phyloP scores from a whole-genome alignment of 2,329 filamentous ascomycete genomes.

The Verticillium isaacii region DNA sequence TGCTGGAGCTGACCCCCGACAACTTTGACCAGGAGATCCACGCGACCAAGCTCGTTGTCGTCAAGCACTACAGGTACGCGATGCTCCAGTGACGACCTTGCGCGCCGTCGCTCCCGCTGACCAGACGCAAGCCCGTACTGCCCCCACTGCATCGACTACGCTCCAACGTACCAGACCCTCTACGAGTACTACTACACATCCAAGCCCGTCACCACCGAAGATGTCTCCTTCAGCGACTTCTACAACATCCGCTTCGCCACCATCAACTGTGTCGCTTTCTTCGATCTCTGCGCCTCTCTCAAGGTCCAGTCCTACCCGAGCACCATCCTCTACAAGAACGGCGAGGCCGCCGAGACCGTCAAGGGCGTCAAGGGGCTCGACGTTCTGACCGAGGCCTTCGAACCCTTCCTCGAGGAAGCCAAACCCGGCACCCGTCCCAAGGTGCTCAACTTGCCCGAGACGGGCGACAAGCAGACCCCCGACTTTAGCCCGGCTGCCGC shows the following conservation, averaged over 20 bases:
- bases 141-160: slow-evolving; percentile 72
- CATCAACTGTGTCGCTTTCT: slow-evolving; percentile 80
- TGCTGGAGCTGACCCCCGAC: slow-evolving; percentile 54
- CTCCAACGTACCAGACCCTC: slow-evolving; percentile 82
- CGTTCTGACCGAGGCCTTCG: slow-evolving; percentile 64
- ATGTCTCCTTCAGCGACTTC: slow-evolving; percentile 66
- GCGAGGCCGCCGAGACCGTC: slow-evolving; percentile 58
- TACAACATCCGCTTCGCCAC: slow-evolving; percentile 88
- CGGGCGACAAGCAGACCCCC: slow-evolving; percentile 53
- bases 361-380: slow-evolving; percentile 65
- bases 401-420: slow-evolving; percentile 69
- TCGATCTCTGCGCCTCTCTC: slow-evolving; percentile 69
- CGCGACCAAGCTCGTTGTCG: slow-evolving; percentile 45
- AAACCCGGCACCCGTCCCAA: slow-evolving; percentile 76
- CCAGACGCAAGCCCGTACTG: slow-evolving; percentile 46
- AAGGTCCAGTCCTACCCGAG: slow-evolving; percentile 69
- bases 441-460: slow-evolving; percentile 63
- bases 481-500: slow-evolving; percentile 17
- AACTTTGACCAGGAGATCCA: slow-evolving; percentile 54
- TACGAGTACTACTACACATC: slow-evolving; percentile 96
- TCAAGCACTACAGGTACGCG: slow-evolving; percentile 64
- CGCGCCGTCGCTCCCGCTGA: slow-evolving; percentile 14
- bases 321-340: slow-evolving; percentile 76
- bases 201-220: slow-evolving; percentile 55
- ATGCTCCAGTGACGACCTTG: not conserved